Percentiles rank a stretch among this genome's conserved stretches.
phyloP scores from a whole-genome alignment of 179 eudicot genomes.

The Spergularia azorica region DNA sequence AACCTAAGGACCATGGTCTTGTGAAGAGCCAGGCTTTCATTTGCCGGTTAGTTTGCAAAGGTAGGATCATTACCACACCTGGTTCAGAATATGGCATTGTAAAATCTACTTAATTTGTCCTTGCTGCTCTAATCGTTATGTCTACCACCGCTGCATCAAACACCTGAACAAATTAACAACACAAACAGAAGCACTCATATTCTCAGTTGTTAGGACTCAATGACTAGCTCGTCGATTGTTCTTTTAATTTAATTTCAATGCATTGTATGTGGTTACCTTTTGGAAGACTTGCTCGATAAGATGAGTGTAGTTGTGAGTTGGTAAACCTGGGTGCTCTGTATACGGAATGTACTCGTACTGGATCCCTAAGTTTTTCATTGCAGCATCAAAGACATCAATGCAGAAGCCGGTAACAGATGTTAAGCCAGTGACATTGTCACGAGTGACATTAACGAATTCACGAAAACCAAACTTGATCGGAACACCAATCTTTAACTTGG shows the following conservation, averaged over 20 bases:
- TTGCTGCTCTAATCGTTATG: conserved; percentile 39
- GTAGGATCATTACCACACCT: conserved; percentile 46
- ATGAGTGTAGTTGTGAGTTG: conserved; percentile 32
- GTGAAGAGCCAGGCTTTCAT: conserved; percentile 42
- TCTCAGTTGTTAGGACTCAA: too few relatives aligned
- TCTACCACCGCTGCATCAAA: conserved; percentile 49
- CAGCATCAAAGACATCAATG: conserved; percentile 55
- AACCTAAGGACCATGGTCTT: conserved; percentile 39
- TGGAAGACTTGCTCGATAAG: conserved; percentile 38
- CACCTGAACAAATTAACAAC: too few relatives aligned
- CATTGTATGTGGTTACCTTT: conserved; percentile 32
- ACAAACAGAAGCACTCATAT: too few relatives aligned
- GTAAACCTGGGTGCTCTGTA: conserved; percentile 17
- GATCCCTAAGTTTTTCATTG: conserved; percentile 29
- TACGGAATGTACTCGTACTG: conserved; percentile 45
- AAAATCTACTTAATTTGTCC: conserved; percentile 43
- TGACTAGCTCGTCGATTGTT: too few relatives aligned
- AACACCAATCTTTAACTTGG: conserved; percentile 48
- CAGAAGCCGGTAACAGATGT: conserved; percentile 41
- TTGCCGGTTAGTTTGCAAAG: conserved; percentile 26
- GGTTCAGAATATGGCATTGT: conserved; percentile 45
- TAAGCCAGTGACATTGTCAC: conserved; percentile 30
- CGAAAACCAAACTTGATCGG: conserved; percentile 44
- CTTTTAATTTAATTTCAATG: too few relatives aligned
- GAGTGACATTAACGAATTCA: conserved; percentile 40